Evolutionary conservation across 225 moss, liverwort and hornwort species (phyloP), one percentile per base, ranked within the genome.

Genomic region (Anthoceros angustus): DNA sequence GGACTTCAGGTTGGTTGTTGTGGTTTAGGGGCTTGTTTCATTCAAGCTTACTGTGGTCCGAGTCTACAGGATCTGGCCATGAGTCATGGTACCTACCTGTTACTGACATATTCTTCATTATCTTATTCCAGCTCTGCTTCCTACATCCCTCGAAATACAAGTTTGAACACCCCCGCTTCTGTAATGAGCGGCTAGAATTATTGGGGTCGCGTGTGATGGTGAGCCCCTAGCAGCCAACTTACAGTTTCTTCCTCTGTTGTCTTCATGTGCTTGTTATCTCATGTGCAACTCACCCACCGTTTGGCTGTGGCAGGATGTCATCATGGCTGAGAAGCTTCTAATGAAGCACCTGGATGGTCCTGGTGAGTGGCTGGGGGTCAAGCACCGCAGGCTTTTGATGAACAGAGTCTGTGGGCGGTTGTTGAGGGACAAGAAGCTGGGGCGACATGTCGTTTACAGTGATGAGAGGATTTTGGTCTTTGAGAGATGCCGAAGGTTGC

Each of bases 321-420:
- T 98, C 41, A 79, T 89, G 81, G 98, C 98, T 6, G 98, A 98
- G 78, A 83, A 89, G 66, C 73, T 89, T 32, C 82, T 98, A 15
- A 98, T 98, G 92, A 92, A 92, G 72, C 89, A 89, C 64, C 70
- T 99, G n/a, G 87, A 99, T 68, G 92, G 88, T 10, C 98, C 98
- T 42, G 87, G 85, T 20, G 20, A 66, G 14, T 99, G 92, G 92
- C 24, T 99, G 67, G 84, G 86, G 65, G 80, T 76, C 32, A 80
- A 83, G 70, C 98, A 99, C 63, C 81, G 92, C 10, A 66, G 72
- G 70, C 42, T 82, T 61, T 74, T 92, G n/a, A 70, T 99, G 82
- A 99, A 99, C 77, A 82, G 98, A 25, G 8, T 86, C 16, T 81
- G 86, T 72, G 98, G 98, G 48, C 85, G 89, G 40, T 87, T 88